Evolutionary conservation across 1,284 basidiomycete species (phyloP).

Genomic region (Thelephora terrestris): DNA sequence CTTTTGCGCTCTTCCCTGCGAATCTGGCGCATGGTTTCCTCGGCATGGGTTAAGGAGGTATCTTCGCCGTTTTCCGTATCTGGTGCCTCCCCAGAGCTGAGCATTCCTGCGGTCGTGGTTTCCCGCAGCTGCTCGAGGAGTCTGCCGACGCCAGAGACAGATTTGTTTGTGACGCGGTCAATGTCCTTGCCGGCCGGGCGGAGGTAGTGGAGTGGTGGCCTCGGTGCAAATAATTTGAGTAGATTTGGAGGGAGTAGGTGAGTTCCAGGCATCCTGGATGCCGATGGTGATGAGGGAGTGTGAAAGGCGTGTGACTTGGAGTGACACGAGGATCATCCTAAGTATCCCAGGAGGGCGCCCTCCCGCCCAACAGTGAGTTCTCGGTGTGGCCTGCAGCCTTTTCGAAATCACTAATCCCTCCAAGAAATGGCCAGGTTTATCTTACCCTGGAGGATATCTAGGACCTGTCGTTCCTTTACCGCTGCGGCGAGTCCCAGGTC

Average conservation of each 20-base stretch:
- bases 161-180: constrained; percentile 59
- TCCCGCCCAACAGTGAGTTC: too few species aligned
- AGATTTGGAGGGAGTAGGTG: constrained; percentile 89
- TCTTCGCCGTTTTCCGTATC: constrained; percentile 76
- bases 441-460: too few species aligned
- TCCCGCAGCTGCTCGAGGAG: constrained; percentile 71
- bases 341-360: too few species aligned
- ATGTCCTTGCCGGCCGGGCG: constrained; percentile 80
- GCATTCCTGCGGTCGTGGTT: constrained; percentile 58
- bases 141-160: constrained; percentile 62
- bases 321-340: neutral
- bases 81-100: constrained; percentile 46
- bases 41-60: constrained; percentile 64
- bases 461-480: too few species aligned
- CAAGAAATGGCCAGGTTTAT: too few species aligned
- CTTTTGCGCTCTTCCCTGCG: constrained; percentile 74
- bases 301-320: neutral
- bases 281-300: constrained; percentile 1
- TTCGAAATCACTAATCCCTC: too few species aligned
- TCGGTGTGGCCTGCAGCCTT: too few species aligned
- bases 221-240: constrained; percentile 88
- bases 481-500: constrained; percentile 13
- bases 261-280: constrained; percentile 59
- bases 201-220: constrained; percentile 77
- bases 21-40: constrained; percentile 71